Evolutionary conservation across 345 rosid genomes (phyloP).

Genomic region (Carallia brachiata): DNA sequence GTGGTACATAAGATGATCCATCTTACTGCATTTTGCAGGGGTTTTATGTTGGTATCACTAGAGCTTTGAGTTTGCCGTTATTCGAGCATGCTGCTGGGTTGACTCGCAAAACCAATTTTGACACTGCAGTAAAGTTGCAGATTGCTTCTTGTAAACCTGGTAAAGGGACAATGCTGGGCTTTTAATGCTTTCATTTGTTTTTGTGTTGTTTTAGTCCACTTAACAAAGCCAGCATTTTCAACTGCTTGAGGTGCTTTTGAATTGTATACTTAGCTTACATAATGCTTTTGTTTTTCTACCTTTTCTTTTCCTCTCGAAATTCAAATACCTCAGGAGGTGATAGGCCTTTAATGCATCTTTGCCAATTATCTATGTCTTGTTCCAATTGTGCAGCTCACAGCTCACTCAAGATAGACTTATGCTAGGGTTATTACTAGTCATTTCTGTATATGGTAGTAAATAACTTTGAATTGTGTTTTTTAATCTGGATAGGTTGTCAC

Average conservation of each 20-base stretch:
- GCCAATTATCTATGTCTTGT: too few relatives aligned
- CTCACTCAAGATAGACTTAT: too few relatives aligned
- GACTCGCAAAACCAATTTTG: constrained; percentile 21
- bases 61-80: constrained; percentile 36
- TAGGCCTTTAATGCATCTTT: too few relatives aligned
- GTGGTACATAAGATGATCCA: not conserved
- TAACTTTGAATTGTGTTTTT: not conserved
- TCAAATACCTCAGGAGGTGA: too few relatives aligned
- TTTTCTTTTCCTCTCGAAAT: not conserved
- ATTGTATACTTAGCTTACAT: not conserved
- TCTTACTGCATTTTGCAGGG: constrained; percentile 38
- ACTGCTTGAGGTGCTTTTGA: not conserved
- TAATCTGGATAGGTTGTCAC: not conserved
- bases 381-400: too few relatives aligned
- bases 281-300: not conserved
- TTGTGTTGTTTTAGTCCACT: not conserved
- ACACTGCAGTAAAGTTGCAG: constrained; percentile 21
- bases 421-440: too few relatives aligned
- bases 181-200: not conserved
- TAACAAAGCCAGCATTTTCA: not conserved
- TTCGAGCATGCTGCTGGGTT: constrained; percentile 23
- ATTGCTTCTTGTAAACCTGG: constrained; percentile 39
- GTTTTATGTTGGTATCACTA: constrained; percentile 34
- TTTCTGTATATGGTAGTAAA: too few relatives aligned
- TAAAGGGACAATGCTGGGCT: constrained; percentile 17